Evolutionary conservation across 1,139 yeast species (phyloP).

Genomic region (Magnusiomyces suaveolens): DNA sequence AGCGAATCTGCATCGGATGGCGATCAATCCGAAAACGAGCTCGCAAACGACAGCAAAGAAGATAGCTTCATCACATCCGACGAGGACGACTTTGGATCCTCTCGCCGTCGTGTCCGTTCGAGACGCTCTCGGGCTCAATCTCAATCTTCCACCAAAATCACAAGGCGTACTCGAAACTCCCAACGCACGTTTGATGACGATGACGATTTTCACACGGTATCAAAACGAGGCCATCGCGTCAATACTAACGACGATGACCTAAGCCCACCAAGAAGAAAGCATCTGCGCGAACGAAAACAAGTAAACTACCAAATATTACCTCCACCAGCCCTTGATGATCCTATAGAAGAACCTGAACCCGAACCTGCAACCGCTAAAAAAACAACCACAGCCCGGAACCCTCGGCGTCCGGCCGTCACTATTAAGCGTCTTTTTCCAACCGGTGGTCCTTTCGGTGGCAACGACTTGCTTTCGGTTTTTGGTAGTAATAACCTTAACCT

Average conservation of each 20-base stretch:
- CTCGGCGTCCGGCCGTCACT: conserved; percentile 19
- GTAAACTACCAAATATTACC: conserved; percentile 85
- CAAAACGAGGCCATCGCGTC: conserved; percentile 22
- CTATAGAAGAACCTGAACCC: conserved; percentile 22
- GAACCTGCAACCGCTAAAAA: conserved; percentile 20
- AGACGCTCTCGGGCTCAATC: conserved; percentile 20
- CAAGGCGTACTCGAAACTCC: conserved; percentile 6
- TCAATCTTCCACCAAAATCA: neutral
- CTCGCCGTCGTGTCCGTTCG: conserved; percentile 31
- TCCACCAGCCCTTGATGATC: conserved; percentile 46
- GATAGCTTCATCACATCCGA: conserved; percentile 16
- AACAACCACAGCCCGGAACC: conserved; percentile 19
- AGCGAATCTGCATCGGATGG: conserved; percentile 12
- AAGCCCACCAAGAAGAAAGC: conserved; percentile 42
- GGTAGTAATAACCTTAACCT: conserved; percentile 58
- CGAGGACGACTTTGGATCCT: conserved; percentile 20
- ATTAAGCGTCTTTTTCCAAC: conserved; percentile 25
- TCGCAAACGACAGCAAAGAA: neutral
- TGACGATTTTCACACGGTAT: conserved; percentile 19
- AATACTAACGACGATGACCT: conserved; percentile 19
- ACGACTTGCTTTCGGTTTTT: conserved; percentile 94
- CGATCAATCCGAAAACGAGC: neutral
- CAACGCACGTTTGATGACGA: conserved; percentile 26
- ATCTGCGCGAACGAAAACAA: conserved; percentile 66
- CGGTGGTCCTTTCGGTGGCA: conserved; percentile 33